These are phyloP conservation scores for Xylaria venustula DNA, from an alignment of 495 filamentous ascomycete genomes.

Conservation along the genomic window DNA sequence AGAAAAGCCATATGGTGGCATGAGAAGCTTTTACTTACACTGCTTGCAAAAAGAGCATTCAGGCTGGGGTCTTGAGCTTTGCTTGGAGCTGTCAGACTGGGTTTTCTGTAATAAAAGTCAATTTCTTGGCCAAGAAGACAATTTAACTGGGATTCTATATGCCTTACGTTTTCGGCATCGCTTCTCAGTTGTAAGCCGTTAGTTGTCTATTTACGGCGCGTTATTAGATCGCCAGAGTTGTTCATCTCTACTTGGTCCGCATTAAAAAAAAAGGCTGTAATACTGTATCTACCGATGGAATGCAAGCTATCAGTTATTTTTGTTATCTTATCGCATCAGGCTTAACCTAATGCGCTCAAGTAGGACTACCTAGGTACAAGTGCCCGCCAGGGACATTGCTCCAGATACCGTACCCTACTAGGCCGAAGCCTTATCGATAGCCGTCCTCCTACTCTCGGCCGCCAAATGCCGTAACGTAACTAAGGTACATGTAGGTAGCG, in stretches of 20 bases:
- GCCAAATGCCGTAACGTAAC: constrained; percentile 21
- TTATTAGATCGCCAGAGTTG: background rate
- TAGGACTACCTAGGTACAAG: too few relatives aligned
- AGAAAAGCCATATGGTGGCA: background rate
- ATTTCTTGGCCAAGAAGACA: background rate
- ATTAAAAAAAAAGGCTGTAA: background rate
- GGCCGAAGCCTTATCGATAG: constrained; percentile 13
- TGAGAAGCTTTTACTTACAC: constrained; percentile 61
- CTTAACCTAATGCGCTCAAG: background rate
- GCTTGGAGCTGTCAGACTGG: constrained; percentile 32
- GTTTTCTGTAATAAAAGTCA: constrained; percentile 26
- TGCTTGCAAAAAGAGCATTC: constrained; percentile 76
- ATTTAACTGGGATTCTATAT: background rate
- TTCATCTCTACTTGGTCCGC: background rate
- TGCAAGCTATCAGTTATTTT: background rate
- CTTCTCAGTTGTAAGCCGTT: background rate
- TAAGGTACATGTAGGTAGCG: background rate
- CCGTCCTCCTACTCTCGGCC: constrained; percentile 3
- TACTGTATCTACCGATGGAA: background rate
- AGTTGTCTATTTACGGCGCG: background rate
- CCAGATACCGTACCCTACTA: too few relatives aligned
- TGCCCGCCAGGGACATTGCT: too few relatives aligned
- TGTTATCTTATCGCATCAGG: background rate
- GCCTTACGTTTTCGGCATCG: constrained; percentile 33
- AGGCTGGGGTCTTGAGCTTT: constrained; percentile 70